Evolutionary conservation across 1,284 basidiomycete genomes (phyloP).

Genomic region (Sanghuangporus weigelae): DNA sequence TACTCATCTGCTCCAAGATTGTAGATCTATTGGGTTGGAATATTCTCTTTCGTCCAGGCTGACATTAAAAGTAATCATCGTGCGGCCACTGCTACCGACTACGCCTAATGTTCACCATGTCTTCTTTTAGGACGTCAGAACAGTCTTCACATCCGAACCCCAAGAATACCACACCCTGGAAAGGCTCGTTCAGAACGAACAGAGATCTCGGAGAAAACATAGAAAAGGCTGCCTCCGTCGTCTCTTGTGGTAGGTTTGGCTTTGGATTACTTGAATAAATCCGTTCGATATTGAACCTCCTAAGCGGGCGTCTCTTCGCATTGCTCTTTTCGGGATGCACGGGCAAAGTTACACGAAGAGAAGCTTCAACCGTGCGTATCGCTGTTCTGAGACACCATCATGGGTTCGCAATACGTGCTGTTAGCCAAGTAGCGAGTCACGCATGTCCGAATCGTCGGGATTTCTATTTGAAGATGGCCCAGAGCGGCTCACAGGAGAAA

Average conservation of each 20-base stretch:
- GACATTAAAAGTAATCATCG: constrained; percentile 82
- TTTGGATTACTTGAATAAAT: not conserved
- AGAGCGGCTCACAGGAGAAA: constrained; percentile 74
- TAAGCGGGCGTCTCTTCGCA: constrained; percentile 59
- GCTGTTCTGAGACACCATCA: constrained; percentile 80
- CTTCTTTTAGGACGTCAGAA: constrained; percentile 6
- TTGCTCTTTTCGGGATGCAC: constrained; percentile 76
- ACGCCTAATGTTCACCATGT: not conserved
- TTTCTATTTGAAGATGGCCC: constrained; percentile 81
- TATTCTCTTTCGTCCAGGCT: constrained; percentile 87
- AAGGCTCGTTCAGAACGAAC: constrained; percentile 12
- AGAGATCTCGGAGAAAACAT: not conserved
- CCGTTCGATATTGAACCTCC: not conserved
- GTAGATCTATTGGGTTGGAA: constrained; percentile 83
- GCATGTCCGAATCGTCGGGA: constrained; percentile 85
- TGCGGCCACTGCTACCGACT: constrained; percentile 17
- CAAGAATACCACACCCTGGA: constrained; percentile 8
- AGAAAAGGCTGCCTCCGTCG: constrained; percentile 10
- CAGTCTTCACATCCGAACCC: constrained; percentile 7
- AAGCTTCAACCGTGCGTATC: constrained; percentile 71
- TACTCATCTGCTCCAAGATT: constrained; percentile 8
- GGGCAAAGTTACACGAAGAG: constrained; percentile 40
- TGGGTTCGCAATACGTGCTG: constrained; percentile 29
- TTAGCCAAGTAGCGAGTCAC: constrained; percentile 72
- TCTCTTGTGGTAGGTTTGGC: constrained; percentile 2